These are phyloP conservation scores for Clathrospora elynae DNA, from an alignment of 2,329 filamentous ascomycete genomes.

Conservation along the genomic window DNA sequence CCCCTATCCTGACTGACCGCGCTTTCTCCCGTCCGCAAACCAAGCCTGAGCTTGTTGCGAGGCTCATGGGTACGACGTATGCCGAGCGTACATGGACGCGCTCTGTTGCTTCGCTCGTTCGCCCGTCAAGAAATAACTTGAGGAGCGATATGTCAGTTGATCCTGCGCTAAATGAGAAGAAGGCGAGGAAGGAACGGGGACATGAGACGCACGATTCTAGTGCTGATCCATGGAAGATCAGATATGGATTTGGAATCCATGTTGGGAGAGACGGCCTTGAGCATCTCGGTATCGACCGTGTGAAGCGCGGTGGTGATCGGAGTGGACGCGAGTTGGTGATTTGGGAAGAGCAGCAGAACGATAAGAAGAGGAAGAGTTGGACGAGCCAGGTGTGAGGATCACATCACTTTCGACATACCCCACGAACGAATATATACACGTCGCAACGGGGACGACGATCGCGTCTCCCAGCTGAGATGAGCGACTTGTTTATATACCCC, in stretches of 20 bases:
- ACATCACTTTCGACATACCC: no score
- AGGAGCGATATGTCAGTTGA: conserved; percentile 29
- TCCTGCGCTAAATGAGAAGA: conserved; percentile 24
- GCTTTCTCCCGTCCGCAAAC: conserved; percentile 71
- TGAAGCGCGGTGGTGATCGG: conserved; percentile 48
- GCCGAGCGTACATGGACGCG: conserved; percentile 49
- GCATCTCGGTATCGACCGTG: conserved; percentile 64
- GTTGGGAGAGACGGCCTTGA: conserved; percentile 64
- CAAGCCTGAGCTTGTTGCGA: conserved; percentile 70
- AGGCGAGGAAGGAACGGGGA: conserved; percentile 14
- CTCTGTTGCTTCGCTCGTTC: conserved; percentile 36
- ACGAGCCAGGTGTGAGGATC: conserved; percentile 16
- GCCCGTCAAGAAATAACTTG: conserved; percentile 37
- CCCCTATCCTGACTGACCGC: conserved; percentile 71
- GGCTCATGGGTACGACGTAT: conserved; percentile 65
- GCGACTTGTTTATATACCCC: no score
- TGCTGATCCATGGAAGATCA: conserved; percentile 39
- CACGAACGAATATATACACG: background rate
- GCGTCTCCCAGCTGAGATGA: no score
- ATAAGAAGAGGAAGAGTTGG: conserved; percentile 38
- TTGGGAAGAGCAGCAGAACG: conserved; percentile 42
- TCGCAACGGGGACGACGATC: background rate
- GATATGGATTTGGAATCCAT: conserved; percentile 64
- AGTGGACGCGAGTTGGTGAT: conserved; percentile 45
- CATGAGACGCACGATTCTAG: conserved; percentile 38